A percentile compares a stretch with the other conserved stretches of the same genome.
Conservation (phyloP, 495 filamentous ascomycete genomes). For the Xylaria bambusicola region DNA sequence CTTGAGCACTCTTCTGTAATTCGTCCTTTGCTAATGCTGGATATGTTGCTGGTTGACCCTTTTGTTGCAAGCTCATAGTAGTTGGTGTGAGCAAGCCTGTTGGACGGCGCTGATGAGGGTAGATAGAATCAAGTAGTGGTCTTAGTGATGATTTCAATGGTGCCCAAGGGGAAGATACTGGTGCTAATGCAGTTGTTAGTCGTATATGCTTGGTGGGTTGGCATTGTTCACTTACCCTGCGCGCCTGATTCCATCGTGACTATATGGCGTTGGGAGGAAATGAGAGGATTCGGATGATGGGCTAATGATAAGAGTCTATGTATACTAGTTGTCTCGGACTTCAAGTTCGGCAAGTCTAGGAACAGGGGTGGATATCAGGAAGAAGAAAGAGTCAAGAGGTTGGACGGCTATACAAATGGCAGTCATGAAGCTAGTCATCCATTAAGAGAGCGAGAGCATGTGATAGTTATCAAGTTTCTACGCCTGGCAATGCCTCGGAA, state of each 20-base stretch:
- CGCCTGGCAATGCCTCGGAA: slow-evolving; percentile 11
- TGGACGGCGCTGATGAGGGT: slow-evolving; percentile 16
- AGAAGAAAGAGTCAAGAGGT: neutral
- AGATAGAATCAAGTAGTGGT: slow-evolving; percentile 16
- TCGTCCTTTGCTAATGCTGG: neutral
- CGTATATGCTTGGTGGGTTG: neutral
- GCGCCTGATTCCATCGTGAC: slow-evolving; percentile 10
- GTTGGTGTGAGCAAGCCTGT: slow-evolving; percentile 13
- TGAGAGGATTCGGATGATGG: neutral
- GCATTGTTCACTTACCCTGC: neutral
- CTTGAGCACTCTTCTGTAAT: slow-evolving; percentile 6
- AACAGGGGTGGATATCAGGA: neutral
- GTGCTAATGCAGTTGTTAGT: slow-evolving; percentile 11
- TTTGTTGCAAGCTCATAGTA: slow-evolving; percentile 8
- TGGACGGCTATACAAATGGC: neutral
- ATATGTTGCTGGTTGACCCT: neutral
- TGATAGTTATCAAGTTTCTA: slow-evolving; percentile 9
- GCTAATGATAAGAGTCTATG: neutral
- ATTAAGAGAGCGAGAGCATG: slow-evolving; percentile 13
- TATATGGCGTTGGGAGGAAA: neutral
- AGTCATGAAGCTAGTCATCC: neutral
- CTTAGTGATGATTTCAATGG: slow-evolving; percentile 14
- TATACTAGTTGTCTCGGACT: no score
- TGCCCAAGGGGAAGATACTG: slow-evolving; percentile 17
- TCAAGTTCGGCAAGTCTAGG: neutral